phyloP scores from a whole-genome alignment of 2,329 filamentous ascomycete species.

The Beauveria pseudobassiana region DNA sequence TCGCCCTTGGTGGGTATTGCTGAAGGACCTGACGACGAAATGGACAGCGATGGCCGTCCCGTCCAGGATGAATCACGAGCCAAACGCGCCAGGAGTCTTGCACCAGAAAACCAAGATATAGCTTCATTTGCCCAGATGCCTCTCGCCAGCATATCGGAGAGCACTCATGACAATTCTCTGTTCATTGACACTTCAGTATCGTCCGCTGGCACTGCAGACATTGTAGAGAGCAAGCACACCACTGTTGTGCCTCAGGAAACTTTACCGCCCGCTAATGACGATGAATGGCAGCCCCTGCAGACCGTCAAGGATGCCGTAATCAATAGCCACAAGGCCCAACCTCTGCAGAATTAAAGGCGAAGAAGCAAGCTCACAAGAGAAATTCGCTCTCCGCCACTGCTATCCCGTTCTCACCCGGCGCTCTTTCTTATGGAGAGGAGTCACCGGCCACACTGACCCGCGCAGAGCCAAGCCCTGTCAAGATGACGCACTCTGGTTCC shows the following conservation, averaged over 20 bases:
- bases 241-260: slow-evolving; percentile 46
- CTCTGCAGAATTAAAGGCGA: slow-evolving; percentile 4
- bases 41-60: slow-evolving; percentile 52
- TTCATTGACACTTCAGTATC: slow-evolving; percentile 45
- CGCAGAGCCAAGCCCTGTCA: slow-evolving; percentile 2
- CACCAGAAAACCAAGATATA: slow-evolving; percentile 63
- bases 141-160: slow-evolving; percentile 10
- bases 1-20: slow-evolving; percentile 17
- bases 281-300: slow-evolving; percentile 6
- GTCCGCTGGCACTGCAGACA: slow-evolving; percentile 45
- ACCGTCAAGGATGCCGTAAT: slow-evolving; percentile 29
- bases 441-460: slow-evolving; percentile 14
- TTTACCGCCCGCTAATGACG: slow-evolving; percentile 31
- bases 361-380: slow-evolving; percentile 4
- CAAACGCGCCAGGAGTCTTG: slow-evolving; percentile 65
- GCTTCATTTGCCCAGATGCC: slow-evolving; percentile 57
- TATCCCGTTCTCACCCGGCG: slow-evolving; percentile 55
- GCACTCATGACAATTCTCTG: slow-evolving; percentile 35
- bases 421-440: slow-evolving; percentile 21
- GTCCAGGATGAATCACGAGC: slow-evolving; percentile 60
- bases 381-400: slow-evolving; percentile 61
- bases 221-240: slow-evolving; percentile 44
- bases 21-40: slow-evolving; percentile 20
- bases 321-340: slow-evolving; percentile 24
- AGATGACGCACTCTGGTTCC: not conserved